Base-by-base conservation (phyloP, 805 yeast genomes). In the Lachancea kluyveri region DNA sequence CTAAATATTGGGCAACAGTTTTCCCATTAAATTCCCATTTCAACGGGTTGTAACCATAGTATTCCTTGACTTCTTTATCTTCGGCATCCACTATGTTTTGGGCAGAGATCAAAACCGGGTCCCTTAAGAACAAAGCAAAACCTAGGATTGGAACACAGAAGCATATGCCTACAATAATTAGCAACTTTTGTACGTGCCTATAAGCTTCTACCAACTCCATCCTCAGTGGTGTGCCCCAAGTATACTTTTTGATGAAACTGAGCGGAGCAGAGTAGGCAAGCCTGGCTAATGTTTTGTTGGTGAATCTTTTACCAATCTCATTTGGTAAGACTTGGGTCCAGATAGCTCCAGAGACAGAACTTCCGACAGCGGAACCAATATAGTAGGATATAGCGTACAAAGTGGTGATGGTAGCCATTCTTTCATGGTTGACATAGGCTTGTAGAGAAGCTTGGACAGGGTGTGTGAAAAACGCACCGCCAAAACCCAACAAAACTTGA, bases 391-490 rank as follows among this genome's bases (percentile, higher is more conserved):
- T 64, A 40, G 73, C 61, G 55, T 70, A 72, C 24, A 77, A 54
- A 2, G 82, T 67, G 25, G 76, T 68, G 18, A 72, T 67, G 28
- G 71, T 67, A 8, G 82, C 83, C 76, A 78, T 70, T 54, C 70
- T 66, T 46, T 73, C 78, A 55, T 78, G 87, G 41, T 63, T 68
- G 21, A 74, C 68, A 35, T 71, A 62, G 0, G 83, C 62, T 48
- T 73, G 76, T 39, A 75, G 67, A 22, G 79, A 67, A 5, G 74
- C 75, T 48, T 74, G 80, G 7, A 75, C 64, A 4, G 79, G 67
- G 45, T 76, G 77, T 10, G 80, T 74, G 62, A 79, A 75, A 52
- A 79, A 71, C n/a, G 83, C 83, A 26, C 82, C 82, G 43, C 84
- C 87, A 36, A 81, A 66, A 43, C 88, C 88, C 43, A 77, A 54